Percentiles rank a stretch among this genome's conserved stretches.
Conservation (phyloP, 208 protist genomes). For the Trypanosoma rangeli region DNA sequence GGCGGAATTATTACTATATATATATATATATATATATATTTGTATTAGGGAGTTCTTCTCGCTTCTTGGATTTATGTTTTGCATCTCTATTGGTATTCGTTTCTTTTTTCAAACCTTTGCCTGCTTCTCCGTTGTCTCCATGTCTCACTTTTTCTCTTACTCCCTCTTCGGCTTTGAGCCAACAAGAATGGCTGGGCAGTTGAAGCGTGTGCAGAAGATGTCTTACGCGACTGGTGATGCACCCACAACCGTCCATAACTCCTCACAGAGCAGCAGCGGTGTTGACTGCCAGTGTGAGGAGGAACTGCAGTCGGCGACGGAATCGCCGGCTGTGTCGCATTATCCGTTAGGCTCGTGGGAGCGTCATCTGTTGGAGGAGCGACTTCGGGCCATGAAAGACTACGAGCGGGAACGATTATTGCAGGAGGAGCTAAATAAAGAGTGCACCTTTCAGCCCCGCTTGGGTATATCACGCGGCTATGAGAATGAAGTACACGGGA, state of each 20-base stretch:
- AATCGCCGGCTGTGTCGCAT: slow-evolving; percentile 19
- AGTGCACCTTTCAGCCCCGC: slow-evolving; percentile 43
- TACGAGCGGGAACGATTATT: slow-evolving; percentile 23
- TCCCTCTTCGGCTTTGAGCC: not conserved
- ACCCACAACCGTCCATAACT: not conserved
- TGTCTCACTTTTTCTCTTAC: not conserved
- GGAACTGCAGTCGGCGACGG: not conserved
- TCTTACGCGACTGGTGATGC: not conserved
- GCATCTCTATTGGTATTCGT: not conserved
- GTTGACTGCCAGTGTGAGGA: not conserved
- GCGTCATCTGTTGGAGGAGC: slow-evolving; percentile 54
- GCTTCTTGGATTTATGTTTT: not conserved
- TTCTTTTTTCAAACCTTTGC: not conserved
- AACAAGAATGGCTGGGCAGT: not conserved
- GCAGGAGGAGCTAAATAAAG: slow-evolving; percentile 17
- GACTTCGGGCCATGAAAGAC: slow-evolving; percentile 33
- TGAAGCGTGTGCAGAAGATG: not conserved
- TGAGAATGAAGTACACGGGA: not conserved
- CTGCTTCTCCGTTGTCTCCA: not conserved
- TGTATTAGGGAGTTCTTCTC: not conserved
- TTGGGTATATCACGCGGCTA: not conserved
- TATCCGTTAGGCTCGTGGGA: slow-evolving; percentile 65
- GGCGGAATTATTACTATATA: not conserved
- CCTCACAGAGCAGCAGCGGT: not conserved
- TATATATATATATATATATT: too few species aligned